Conservation (phyloP, 2,329 filamentous ascomycete species). For the Diplodia seriata region DNA sequence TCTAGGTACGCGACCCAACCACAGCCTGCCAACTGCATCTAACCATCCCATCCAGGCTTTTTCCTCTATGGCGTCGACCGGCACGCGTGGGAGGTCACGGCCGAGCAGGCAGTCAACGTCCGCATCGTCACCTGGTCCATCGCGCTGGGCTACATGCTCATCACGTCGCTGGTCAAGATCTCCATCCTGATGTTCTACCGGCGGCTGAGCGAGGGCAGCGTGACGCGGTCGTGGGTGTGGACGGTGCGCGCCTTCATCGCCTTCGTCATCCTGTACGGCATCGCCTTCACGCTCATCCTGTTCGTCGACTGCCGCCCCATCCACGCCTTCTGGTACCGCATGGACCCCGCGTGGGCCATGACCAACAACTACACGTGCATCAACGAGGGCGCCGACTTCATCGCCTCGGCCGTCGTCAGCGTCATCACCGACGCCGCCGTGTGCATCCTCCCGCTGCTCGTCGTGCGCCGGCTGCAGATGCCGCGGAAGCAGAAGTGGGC, state of each 20-base stretch:
- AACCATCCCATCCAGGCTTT: background rate
- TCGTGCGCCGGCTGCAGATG: conserved; percentile 55
- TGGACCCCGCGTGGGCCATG: conserved; percentile 38
- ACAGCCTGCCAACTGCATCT: background rate
- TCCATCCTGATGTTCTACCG: conserved; percentile 53
- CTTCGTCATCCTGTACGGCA: conserved; percentile 49
- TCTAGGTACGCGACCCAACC: background rate
- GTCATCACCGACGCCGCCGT: conserved; percentile 51
- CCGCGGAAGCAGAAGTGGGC: conserved; percentile 53
- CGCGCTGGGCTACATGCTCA: conserved; percentile 37
- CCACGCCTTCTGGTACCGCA: conserved; percentile 50
- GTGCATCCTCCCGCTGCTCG: conserved; percentile 50
- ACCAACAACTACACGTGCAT: conserved; percentile 39
- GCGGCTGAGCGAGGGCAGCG: conserved; percentile 47
- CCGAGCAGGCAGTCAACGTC: conserved; percentile 1
- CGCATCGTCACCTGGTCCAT: conserved; percentile 19
- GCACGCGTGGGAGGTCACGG: conserved; percentile 15
- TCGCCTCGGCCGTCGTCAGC: conserved; percentile 50
- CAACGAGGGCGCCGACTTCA: conserved; percentile 48
- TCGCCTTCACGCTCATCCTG: conserved; percentile 48
- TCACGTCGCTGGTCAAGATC: conserved; percentile 43
- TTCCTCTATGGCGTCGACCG: conserved; percentile 16
- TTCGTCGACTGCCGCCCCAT: conserved; percentile 50
- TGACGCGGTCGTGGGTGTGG: conserved; percentile 50
- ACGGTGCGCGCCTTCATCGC: conserved; percentile 48